Percentiles rank a stretch among this genome's conserved stretches.
phyloP scores from a whole-genome alignment of 352 stramenopile species.

The Globisporangium nunn region DNA sequence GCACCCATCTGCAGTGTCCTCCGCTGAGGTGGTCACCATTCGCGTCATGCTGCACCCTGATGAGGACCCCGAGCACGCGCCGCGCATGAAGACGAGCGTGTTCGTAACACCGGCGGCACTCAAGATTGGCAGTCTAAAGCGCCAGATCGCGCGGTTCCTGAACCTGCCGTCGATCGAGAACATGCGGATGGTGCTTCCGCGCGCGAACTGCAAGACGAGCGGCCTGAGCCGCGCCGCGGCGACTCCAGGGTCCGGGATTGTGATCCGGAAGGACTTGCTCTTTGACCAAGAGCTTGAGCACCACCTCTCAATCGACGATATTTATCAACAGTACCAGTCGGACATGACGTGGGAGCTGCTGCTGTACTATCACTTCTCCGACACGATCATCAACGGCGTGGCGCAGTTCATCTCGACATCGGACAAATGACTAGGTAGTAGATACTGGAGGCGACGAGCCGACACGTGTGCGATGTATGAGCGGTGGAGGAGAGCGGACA shows the following conservation, averaged over 20 bases:
- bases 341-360: slow-evolving; percentile 60
- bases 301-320: slow-evolving; percentile 62
- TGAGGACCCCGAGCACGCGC: slow-evolving; percentile 17
- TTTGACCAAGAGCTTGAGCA: slow-evolving; percentile 73
- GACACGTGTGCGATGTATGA: neutral
- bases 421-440: slow-evolving; percentile 1
- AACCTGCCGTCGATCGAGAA: slow-evolving; percentile 31
- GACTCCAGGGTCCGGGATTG: slow-evolving; percentile 11
- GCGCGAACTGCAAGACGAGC: slow-evolving; percentile 44
- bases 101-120: slow-evolving; percentile 59
- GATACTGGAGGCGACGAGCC: no score
- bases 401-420: slow-evolving; percentile 42
- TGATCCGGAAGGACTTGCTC: slow-evolving; percentile 55
- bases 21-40: slow-evolving; percentile 32
- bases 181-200: slow-evolving; percentile 56
- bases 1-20: neutral
- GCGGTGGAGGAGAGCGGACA: neutral
- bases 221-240: slow-evolving; percentile 21
- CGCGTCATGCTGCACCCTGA: slow-evolving; percentile 53
- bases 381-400: slow-evolving; percentile 61
- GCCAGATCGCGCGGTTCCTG: slow-evolving; percentile 47
- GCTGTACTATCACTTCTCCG: slow-evolving; percentile 74
- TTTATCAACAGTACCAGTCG: slow-evolving; percentile 81
- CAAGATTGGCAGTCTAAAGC: slow-evolving; percentile 71
- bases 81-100: slow-evolving; percentile 39